Conservation (phyloP, 2,329 filamentous ascomycete genomes). For the Basipetospora sp. region DNA sequence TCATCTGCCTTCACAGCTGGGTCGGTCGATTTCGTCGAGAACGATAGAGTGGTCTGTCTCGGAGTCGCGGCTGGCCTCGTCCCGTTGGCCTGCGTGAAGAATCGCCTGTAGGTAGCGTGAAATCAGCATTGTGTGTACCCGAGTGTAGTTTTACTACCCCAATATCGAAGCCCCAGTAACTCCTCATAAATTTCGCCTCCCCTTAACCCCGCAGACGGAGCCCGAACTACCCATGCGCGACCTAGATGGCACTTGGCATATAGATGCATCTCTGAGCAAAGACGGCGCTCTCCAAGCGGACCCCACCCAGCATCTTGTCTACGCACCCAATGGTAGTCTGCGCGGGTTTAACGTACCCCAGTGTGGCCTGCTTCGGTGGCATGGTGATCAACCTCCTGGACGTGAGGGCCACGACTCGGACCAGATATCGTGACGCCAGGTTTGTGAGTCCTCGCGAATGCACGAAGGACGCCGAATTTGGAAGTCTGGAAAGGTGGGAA, state of each 20-base stretch:
- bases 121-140: not conserved
- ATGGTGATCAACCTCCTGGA: conserved; percentile 16
- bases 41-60: conserved; percentile 67
- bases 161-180: too few relatives aligned
- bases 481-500: too few relatives aligned
- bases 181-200: too few relatives aligned
- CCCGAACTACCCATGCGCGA: too few relatives aligned
- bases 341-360: conserved; percentile 70
- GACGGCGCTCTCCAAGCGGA: too few relatives aligned
- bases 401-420: conserved; percentile 12
- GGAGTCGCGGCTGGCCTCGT: conserved; percentile 38
- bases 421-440: conserved; percentile 10
- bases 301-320: not conserved
- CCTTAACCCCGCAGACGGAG: too few relatives aligned
- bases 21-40: conserved; percentile 42
- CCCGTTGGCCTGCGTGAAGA: conserved; percentile 55
- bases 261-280: too few relatives aligned
- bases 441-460: not conserved
- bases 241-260: too few relatives aligned
- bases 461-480: too few relatives aligned
- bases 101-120: conserved; percentile 51
- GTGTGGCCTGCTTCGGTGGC: conserved; percentile 59
- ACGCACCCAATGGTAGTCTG: conserved; percentile 61
- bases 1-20: conserved; percentile 18
- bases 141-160: not conserved